Evolutionary conservation across 495 filamentous ascomycete genomes (phyloP).

Genomic region (Hypoxylon subgilvum): DNA sequence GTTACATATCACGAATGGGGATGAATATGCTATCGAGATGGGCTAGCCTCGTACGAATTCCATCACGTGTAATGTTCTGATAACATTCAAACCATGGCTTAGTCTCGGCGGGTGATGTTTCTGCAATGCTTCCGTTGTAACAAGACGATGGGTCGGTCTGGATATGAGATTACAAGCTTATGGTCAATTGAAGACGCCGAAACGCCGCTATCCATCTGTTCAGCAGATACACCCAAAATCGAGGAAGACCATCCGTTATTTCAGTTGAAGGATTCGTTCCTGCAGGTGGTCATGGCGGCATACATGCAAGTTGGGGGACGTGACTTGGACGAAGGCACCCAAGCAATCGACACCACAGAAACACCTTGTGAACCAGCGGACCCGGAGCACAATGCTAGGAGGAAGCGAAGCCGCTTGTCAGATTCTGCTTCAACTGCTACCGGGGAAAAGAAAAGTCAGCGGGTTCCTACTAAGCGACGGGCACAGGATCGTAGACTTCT

Average conservation of each 20-base stretch:
- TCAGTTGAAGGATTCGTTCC: conserved; percentile 27
- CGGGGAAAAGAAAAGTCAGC: conserved; percentile 21
- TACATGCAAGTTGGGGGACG: conserved; percentile 16
- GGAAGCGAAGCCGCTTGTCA: conserved; percentile 22
- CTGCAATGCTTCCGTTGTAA: conserved; percentile 6
- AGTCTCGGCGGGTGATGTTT: neutral
- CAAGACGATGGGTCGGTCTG: conserved; percentile 33
- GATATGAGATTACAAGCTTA: conserved; percentile 31
- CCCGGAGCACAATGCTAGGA: conserved; percentile 6
- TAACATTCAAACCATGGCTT: conserved; percentile 11
- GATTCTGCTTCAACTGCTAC: conserved; percentile 6
- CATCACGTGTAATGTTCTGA: conserved; percentile 11
- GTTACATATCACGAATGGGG: neutral
- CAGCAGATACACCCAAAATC: conserved; percentile 28
- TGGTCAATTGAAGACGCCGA: conserved; percentile 23
- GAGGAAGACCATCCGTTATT: conserved; percentile 31
- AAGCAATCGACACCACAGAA: conserved; percentile 8
- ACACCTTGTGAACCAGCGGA: conserved; percentile 7
- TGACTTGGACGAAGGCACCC: conserved; percentile 13
- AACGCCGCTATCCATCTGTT: conserved; percentile 32
- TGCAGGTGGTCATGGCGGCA: conserved; percentile 27
- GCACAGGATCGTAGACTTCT: conserved; percentile 28
- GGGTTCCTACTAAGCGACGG: conserved; percentile 15
- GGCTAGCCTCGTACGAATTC: neutral
- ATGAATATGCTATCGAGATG: neutral